A percentile compares a stretch with the other conserved stretches of the same genome.
phyloP scores from a whole-genome alignment of 1,139 yeast genomes.

The Meyerozyma elateridarum region DNA sequence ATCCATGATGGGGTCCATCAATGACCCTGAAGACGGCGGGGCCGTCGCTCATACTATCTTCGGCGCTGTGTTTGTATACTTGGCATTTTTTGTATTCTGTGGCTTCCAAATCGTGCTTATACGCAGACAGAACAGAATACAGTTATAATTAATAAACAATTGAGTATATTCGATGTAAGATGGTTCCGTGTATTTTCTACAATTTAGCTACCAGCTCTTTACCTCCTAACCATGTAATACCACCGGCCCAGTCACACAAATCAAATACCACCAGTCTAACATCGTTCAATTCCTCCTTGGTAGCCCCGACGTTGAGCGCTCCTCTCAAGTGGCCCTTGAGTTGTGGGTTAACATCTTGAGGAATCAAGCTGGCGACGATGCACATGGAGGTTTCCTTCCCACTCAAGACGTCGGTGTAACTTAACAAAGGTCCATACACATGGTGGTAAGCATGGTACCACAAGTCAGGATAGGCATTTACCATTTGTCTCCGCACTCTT shows the following conservation, averaged over 20 bases:
- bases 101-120: conserved; percentile 74
- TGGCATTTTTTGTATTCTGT: conserved; percentile 77
- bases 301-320: conserved; percentile 75
- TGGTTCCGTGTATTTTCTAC: conserved; percentile 15
- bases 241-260: conserved; percentile 72
- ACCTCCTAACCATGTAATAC: conserved; percentile 48
- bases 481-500: conserved; percentile 64
- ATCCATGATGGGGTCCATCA: conserved; percentile 86
- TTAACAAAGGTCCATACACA: conserved; percentile 74
- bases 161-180: background rate
- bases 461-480: conserved; percentile 77
- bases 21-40: conserved; percentile 87
- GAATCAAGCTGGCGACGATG: conserved; percentile 75
- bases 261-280: conserved; percentile 60
- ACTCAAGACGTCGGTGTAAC: conserved; percentile 57
- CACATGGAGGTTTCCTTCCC: conserved; percentile 75
- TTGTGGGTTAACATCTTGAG: conserved; percentile 94
- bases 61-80: conserved; percentile 83
- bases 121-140: conserved; percentile 56
- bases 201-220: conserved; percentile 57
- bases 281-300: conserved; percentile 56
- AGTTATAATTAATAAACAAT: conserved; percentile 23
- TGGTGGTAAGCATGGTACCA: conserved; percentile 70
- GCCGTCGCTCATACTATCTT: conserved; percentile 91
- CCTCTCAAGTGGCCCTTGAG: conserved; percentile 87